These are phyloP conservation scores for Fusarium keratoplasticum DNA, from an alignment of 2,329 filamentous ascomycete species.

Conservation along the genomic window DNA sequence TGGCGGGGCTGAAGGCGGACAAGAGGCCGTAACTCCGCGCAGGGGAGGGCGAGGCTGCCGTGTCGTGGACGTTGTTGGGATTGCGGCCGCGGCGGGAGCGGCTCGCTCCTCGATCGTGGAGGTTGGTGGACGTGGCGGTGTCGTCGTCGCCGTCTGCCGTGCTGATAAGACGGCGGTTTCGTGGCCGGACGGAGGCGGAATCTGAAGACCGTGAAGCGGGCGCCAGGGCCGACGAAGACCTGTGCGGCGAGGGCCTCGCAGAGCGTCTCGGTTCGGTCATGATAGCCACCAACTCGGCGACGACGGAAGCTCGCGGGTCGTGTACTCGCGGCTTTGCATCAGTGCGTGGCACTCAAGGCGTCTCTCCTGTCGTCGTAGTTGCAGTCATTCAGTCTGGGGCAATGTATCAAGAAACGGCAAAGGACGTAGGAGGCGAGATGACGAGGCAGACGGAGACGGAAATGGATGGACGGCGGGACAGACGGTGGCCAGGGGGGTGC, in stretches of 20 bases:
- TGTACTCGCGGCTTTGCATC: slow-evolving; percentile 47
- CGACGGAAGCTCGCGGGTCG: slow-evolving; percentile 46
- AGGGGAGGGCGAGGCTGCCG: slow-evolving; percentile 42
- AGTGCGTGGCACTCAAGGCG: slow-evolving; percentile 42
- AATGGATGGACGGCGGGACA: slow-evolving; percentile 21
- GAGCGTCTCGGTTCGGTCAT: slow-evolving; percentile 51
- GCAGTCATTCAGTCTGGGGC: slow-evolving; percentile 35
- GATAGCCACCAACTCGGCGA: slow-evolving; percentile 50
- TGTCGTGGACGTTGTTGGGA: slow-evolving; percentile 22
- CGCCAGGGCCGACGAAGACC: slow-evolving; percentile 60
- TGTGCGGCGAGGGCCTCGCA: slow-evolving; percentile 49
- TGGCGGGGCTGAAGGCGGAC: slow-evolving; percentile 49
- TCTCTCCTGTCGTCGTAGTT: slow-evolving; percentile 21
- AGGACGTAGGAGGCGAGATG: slow-evolving; percentile 34
- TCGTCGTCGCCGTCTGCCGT: slow-evolving; percentile 43
- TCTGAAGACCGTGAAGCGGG: slow-evolving; percentile 56
- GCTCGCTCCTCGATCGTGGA: slow-evolving; percentile 30
- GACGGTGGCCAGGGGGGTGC: slow-evolving; percentile 19
- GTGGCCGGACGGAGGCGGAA: slow-evolving; percentile 57
- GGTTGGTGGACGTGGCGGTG: slow-evolving; percentile 23
- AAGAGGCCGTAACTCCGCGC: slow-evolving; percentile 50
- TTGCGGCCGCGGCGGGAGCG: slow-evolving; percentile 36
- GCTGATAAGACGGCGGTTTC: slow-evolving; percentile 61
- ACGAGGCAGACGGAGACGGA: slow-evolving; percentile 21
- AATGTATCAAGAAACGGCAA: slow-evolving; percentile 14